These are phyloP conservation scores for Odonthalia washingtoniensis DNA, from an alignment of 31 red algal genomes.

Conservation along the genomic window DNA sequence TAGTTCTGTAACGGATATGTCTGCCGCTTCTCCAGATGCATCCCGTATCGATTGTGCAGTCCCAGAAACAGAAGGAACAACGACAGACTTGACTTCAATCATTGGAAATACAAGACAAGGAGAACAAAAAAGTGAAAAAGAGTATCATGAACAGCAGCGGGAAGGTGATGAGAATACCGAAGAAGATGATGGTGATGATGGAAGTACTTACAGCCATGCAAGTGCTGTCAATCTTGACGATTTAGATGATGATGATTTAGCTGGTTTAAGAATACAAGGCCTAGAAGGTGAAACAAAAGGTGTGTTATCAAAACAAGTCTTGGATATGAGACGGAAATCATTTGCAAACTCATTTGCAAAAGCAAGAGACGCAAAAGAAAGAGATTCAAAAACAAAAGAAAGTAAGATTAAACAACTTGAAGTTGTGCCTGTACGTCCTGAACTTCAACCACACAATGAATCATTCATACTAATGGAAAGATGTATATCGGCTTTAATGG, in stretches of 20 bases:
- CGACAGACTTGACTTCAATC: neutral
- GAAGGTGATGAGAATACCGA: neutral
- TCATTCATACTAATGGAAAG: conserved; percentile 28
- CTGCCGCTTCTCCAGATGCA: neutral
- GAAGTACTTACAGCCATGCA: conserved; percentile 61
- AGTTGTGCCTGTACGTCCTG: conserved; percentile 36
- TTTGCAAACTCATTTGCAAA: conserved; percentile 35
- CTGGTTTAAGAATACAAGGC: conserved; percentile 3
- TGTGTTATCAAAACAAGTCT: neutral
- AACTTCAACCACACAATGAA: conserved; percentile 51
- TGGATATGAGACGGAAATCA: conserved; percentile 14
- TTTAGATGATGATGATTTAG: conserved; percentile 54
- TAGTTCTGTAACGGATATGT: conserved; percentile 43
- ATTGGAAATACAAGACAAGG: neutral
- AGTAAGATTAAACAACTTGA: neutral
- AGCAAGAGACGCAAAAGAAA: too few species aligned
- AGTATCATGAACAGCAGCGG: too few species aligned
- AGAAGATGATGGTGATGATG: conserved; percentile 49
- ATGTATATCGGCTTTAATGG: conserved; percentile 22
- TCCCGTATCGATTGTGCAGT: neutral
- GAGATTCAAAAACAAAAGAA: too few species aligned
- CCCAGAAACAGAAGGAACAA: neutral
- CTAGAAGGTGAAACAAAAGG: neutral
- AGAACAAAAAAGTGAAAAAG: neutral
- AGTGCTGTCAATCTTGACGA: conserved; percentile 60